A percentile compares a stretch with the other conserved stretches of the same genome.
Evolutionary conservation across 495 filamentous ascomycete species (phyloP).

Genomic region (Daldinia grandis): DNA sequence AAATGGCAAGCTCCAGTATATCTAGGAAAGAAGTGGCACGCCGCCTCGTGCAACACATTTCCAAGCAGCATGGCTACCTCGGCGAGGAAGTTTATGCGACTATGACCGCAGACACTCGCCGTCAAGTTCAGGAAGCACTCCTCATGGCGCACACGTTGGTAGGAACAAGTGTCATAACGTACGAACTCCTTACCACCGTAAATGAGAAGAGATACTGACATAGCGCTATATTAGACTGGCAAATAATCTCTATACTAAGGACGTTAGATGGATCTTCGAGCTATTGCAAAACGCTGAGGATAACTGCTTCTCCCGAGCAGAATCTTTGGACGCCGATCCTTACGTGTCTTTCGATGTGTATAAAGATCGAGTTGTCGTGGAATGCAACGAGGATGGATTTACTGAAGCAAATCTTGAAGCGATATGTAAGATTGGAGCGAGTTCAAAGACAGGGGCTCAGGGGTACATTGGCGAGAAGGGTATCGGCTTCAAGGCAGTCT

Average conservation of each 20-base stretch:
- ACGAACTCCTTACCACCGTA: conserved; percentile 10
- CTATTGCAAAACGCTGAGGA: conserved; percentile 57
- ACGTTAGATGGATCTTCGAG: conserved; percentile 53
- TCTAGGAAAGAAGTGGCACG: conserved; percentile 3
- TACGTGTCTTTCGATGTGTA: conserved; percentile 48
- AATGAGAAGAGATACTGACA: conserved; percentile 6
- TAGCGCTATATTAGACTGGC: conserved; percentile 42
- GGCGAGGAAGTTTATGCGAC: conserved; percentile 4
- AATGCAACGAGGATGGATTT: conserved; percentile 60
- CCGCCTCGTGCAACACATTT: conserved; percentile 18
- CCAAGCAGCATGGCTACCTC: conserved; percentile 29
- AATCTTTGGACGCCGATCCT: conserved; percentile 28
- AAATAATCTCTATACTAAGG: conserved; percentile 50
- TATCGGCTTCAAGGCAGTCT: conserved; percentile 64
- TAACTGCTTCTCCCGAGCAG: conserved; percentile 43
- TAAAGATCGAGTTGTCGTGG: conserved; percentile 47
- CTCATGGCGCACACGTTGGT: conserved; percentile 45
- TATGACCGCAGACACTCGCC: conserved; percentile 35
- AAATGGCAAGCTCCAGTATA: neutral
- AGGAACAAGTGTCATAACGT: conserved; percentile 48
- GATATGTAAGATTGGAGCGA: conserved; percentile 50
- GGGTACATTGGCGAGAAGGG: conserved; percentile 62
- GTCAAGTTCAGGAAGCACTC: conserved; percentile 43
- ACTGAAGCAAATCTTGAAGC: conserved; percentile 45
- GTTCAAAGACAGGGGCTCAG: conserved; percentile 49